A percentile compares a stretch with the other conserved stretches of the same genome.
Conservation (phyloP, 495 filamentous ascomycete genomes). For the Pyrenula massariospora region DNA sequence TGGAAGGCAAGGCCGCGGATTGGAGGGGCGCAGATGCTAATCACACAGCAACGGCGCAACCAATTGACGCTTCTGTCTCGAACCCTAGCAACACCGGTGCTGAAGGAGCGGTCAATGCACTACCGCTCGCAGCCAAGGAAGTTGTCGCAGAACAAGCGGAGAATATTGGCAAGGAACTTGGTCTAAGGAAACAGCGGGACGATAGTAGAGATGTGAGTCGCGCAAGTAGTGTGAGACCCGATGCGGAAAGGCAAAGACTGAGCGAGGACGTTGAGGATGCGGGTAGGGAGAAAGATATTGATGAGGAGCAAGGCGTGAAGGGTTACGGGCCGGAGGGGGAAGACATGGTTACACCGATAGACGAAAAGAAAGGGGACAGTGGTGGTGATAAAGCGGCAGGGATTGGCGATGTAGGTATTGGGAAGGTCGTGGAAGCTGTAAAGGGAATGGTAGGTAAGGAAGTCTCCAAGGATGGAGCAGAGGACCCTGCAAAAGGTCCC, state of each 20-base stretch:
- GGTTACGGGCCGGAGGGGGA: constrained; percentile 17
- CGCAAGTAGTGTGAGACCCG: constrained; percentile 39
- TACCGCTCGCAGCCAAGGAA: constrained; percentile 4
- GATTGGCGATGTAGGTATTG: not conserved
- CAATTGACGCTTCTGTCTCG: not conserved
- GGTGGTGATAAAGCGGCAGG: constrained; percentile 1
- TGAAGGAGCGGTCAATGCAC: not conserved
- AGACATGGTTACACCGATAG: constrained; percentile 5
- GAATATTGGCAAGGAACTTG: constrained; percentile 44
- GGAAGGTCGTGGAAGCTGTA: not conserved
- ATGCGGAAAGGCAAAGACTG: constrained; percentile 18
- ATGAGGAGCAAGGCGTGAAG: constrained; percentile 17
- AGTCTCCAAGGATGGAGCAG: not conserved
- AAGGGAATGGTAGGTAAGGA: not conserved
- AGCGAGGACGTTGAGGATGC: constrained; percentile 35
- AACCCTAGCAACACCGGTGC: constrained; percentile 1
- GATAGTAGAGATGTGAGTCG: constrained; percentile 53
- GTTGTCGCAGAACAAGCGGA: constrained; percentile 9
- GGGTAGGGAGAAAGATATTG: not conserved
- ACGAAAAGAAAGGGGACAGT: constrained; percentile 4
- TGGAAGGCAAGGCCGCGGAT: constrained; percentile 55
- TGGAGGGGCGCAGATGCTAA: constrained; percentile 45
- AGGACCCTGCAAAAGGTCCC: not conserved
- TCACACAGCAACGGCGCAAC: not conserved
- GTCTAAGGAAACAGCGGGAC: constrained; percentile 48